Conservation (phyloP, 2,329 filamentous ascomycete genomes). For the Verticillium longisporum region DNA sequence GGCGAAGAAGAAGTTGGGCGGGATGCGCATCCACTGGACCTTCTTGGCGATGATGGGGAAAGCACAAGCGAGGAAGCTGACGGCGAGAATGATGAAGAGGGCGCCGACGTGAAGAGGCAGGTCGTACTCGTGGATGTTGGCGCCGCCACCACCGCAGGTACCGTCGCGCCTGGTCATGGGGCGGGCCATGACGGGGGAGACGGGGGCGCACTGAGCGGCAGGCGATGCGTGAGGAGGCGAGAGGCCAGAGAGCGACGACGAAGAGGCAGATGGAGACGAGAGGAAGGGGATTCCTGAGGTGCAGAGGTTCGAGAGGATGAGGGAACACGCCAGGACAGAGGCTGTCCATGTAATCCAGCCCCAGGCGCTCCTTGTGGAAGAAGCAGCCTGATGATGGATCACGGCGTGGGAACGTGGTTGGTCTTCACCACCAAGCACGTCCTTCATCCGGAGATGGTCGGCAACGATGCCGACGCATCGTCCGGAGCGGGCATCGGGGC, state of each 20-base stretch:
- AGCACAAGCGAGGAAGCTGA: constrained; percentile 40
- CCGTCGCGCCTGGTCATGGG: constrained; percentile 5
- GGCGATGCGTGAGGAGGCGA: background rate
- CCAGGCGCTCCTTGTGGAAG: constrained; percentile 22
- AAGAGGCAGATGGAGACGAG: background rate
- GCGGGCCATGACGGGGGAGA: constrained; percentile 2
- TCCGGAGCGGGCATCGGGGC: constrained; percentile 1
- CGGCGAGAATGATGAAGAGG: constrained; percentile 40
- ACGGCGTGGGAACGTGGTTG: constrained; percentile 24
- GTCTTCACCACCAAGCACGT: constrained; percentile 31
- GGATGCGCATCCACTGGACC: constrained; percentile 47
- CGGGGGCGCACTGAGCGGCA: background rate
- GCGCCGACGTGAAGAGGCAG: constrained; percentile 51
- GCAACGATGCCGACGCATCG: background rate
- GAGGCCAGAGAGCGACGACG: background rate
- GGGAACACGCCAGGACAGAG: constrained; percentile 32
- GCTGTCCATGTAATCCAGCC: constrained; percentile 33
- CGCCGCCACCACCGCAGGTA: constrained; percentile 20
- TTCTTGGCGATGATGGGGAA: constrained; percentile 49
- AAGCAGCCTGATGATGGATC: constrained; percentile 18
- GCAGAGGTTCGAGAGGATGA: constrained; percentile 16
- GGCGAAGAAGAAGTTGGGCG: constrained; percentile 46
- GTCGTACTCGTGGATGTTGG: constrained; percentile 38
- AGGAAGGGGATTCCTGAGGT: constrained; percentile 5
- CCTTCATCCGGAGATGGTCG: constrained; percentile 10